Evolutionary conservation across 345 rosid species (phyloP), one percentile per base, ranked within the genome.

Genomic region (Gossypium longicalyx): DNA sequence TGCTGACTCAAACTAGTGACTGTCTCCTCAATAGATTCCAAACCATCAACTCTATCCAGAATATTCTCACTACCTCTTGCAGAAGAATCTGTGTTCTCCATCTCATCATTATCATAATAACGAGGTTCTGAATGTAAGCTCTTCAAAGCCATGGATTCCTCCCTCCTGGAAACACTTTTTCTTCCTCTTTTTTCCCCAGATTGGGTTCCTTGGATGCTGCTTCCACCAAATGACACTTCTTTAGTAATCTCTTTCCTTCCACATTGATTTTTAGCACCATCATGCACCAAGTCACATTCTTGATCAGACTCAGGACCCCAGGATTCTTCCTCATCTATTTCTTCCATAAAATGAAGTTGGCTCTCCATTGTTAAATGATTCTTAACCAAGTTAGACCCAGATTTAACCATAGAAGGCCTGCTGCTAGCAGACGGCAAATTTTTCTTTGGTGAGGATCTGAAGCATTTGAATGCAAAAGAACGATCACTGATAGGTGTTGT

Each of bases 291-390:
- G 59, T 69, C 82, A 84, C 49, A 76, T 76, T 82, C 81, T 65
- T 83, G 82, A 78, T 83, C 82, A 66, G 77, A 77, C 70, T 80
- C 89, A 51, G 83, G 82, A 70, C 78, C 78, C 84, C 85, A 80
- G 62, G 76, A 65, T 67, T 49, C 71, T 63, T 82, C 85, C 60
- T 80, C 85, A 67, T 83, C 82, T 41, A 74, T 78, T 74, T 82
- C 83, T 56, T 57, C 83, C 20, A 67, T 56, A 67, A 72, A 72
- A 79, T 76, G 41, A 16, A 25, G 17, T 20, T 2, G 64, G 13
- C 41, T 59, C 34, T 59, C 64, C 16, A 1, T 23, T 20, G 74
- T 61, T 49, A 85, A 78, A 74, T 57, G 59, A 77, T 74, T 81
- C 80, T 77, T 77, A 69, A 65, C 54, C 48, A 64, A 77, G 70